phyloP scores from a whole-genome alignment of 2,329 filamentous ascomycete species.

The Truncatella angustata region DNA sequence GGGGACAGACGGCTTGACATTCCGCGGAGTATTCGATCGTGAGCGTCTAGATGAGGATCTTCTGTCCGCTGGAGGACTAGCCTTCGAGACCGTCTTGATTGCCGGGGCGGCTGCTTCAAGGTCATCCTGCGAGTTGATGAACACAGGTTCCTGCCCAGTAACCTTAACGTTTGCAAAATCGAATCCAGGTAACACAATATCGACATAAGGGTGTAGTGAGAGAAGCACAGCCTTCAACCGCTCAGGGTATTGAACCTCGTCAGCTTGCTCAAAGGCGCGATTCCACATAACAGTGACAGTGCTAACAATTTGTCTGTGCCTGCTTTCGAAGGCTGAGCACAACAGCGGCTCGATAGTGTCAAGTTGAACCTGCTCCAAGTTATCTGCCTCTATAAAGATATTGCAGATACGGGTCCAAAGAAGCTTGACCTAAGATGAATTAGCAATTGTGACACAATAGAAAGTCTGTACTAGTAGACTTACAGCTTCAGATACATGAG shows the following conservation, averaged over 20 bases:
- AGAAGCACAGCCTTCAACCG: slow-evolving; percentile 61
- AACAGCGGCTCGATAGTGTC: slow-evolving; percentile 53
- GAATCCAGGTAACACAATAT: slow-evolving; percentile 44
- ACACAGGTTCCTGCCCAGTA: slow-evolving; percentile 37
- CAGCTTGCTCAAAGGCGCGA: slow-evolving; percentile 59
- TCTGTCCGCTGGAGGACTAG: slow-evolving; percentile 15
- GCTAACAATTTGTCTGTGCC: slow-evolving; percentile 53
- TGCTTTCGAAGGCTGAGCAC: slow-evolving; percentile 56
- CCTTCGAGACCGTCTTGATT: slow-evolving; percentile 16
- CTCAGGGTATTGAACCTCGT: slow-evolving; percentile 62
- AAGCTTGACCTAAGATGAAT: slow-evolving; percentile 38
- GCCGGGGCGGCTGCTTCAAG: slow-evolving; percentile 26
- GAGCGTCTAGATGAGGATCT: slow-evolving; percentile 24
- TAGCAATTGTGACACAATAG: slow-evolving; percentile 20
- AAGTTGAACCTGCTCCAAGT: slow-evolving; percentile 43
- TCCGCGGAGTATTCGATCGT: slow-evolving; percentile 30
- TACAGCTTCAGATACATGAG: slow-evolving; percentile 43
- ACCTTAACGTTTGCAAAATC: slow-evolving; percentile 36
- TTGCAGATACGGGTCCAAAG: slow-evolving; percentile 51
- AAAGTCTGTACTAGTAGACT: slow-evolving; percentile 22
- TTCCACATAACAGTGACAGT: slow-evolving; percentile 64
- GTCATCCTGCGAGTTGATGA: slow-evolving; percentile 49
- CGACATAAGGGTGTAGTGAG: slow-evolving; percentile 53
- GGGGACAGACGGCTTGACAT: slow-evolving; percentile 31
- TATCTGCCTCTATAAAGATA: slow-evolving; percentile 33